Evolutionary conservation across 1,284 basidiomycete genomes (phyloP).

Genomic region (Schizophyllum amplum): DNA sequence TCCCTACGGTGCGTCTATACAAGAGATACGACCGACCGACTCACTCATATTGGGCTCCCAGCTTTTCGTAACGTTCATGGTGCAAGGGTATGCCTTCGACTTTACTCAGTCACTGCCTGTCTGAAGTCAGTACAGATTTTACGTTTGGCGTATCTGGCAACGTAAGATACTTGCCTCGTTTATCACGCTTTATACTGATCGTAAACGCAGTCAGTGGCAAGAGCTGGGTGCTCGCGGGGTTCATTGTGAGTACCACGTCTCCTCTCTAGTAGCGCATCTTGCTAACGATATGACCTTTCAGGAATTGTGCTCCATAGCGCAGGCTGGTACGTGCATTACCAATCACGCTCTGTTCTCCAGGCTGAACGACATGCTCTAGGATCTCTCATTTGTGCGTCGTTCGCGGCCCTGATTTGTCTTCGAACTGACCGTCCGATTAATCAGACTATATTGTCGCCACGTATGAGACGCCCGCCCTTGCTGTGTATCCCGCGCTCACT

Average conservation of each 20-base stretch:
- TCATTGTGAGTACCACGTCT: not conserved
- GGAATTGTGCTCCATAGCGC: not conserved
- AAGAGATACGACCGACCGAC: constrained; percentile 5
- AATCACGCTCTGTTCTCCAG: not conserved
- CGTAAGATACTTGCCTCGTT: not conserved
- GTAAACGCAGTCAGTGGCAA: constrained; percentile 1
- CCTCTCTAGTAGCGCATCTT: not conserved
- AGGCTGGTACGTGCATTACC: not conserved
- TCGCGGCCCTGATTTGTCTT: not conserved
- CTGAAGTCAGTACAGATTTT: constrained; percentile 1
- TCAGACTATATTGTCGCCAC: not conserved
- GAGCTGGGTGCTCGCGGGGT: not conserved
- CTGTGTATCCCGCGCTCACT: too few species aligned
- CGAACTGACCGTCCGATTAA: not conserved
- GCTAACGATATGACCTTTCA: not conserved
- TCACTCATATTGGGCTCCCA: not conserved
- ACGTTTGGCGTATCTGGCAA: constrained; percentile 7
- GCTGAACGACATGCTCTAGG: not conserved
- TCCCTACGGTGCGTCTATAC: not conserved
- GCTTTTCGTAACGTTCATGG: constrained; percentile 5
- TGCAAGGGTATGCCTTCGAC: constrained; percentile 3
- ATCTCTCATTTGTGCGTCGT: not conserved
- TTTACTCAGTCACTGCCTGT: not conserved
- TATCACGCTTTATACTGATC: not conserved
- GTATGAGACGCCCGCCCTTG: not conserved